These are phyloP conservation scores for Lotmaria passim DNA, from an alignment of 208 protist genomes.

Conservation along the genomic window DNA sequence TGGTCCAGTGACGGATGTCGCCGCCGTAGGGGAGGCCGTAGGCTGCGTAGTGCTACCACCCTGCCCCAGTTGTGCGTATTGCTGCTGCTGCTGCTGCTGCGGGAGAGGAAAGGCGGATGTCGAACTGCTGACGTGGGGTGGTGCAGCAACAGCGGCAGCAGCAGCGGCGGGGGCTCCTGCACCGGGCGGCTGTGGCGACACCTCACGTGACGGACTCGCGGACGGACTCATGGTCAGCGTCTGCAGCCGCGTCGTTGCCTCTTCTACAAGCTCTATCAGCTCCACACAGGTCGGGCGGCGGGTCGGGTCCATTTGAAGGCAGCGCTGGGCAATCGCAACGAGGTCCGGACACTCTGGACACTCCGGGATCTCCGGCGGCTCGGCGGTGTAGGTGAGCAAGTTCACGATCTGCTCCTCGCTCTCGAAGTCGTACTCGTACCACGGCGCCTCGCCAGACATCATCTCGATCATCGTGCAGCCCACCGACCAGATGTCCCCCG, in stretches of 20 bases:
- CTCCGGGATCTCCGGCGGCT: constrained; percentile 83
- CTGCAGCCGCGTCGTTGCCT: constrained; percentile 52
- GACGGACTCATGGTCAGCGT: constrained; percentile 36
- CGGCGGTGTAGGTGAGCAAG: constrained; percentile 77
- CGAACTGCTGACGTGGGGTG: background rate
- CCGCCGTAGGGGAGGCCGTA: background rate
- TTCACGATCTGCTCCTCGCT: constrained; percentile 89
- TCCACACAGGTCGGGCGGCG: constrained; percentile 76
- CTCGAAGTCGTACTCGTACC: constrained; percentile 92
- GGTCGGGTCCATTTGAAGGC: constrained; percentile 59
- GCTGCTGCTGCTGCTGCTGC: background rate
- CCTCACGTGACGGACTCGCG: constrained; percentile 34
- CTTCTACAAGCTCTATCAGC: constrained; percentile 68
- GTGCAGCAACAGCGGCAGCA: background rate
- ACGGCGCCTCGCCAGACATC: constrained; percentile 84
- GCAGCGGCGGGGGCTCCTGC: background rate
- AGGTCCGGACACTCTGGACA: constrained; percentile 77
- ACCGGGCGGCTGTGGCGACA: constrained; percentile 11
- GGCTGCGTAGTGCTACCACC: background rate
- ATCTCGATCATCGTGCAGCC: constrained; percentile 93
- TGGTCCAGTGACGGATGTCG: background rate
- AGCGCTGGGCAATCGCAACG: constrained; percentile 57
- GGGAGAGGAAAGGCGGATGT: background rate
- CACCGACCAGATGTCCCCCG: constrained; percentile 91
- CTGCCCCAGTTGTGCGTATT: background rate